Evolutionary conservation across 2,329 filamentous ascomycete genomes (phyloP).

Genomic region (Penicillium sp.): DNA sequence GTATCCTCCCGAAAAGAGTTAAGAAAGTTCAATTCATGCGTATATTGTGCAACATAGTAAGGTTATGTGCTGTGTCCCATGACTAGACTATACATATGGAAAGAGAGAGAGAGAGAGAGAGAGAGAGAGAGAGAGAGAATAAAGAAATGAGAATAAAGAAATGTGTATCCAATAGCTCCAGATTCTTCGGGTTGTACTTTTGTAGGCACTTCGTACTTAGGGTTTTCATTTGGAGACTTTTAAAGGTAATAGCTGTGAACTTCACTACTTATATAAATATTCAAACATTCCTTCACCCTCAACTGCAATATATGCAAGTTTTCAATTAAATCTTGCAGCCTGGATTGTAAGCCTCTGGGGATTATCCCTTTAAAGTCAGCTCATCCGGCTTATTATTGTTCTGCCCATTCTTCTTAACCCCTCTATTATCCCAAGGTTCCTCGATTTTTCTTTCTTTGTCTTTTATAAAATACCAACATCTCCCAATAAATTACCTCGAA

Average conservation of each 20-base stretch:
- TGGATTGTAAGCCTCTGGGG: neutral
- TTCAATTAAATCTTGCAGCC: neutral
- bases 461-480: neutral
- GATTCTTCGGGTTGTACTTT: neutral
- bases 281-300: neutral
- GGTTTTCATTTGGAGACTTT: neutral
- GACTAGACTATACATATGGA: too few species aligned
- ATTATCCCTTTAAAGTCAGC: neutral
- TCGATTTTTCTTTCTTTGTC: neutral
- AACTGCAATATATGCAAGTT: neutral
- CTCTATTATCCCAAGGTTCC: too few species aligned
- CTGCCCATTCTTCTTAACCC: neutral
- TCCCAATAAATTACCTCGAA: constrained; percentile 1
- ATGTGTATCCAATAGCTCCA: neutral
- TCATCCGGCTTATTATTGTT: neutral
- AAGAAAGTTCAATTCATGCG: neutral
- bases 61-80: neutral
- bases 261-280: neutral
- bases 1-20: neutral
- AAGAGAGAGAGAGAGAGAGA: too few species aligned
- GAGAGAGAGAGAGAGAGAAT: too few species aligned
- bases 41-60: neutral
- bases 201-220: neutral
- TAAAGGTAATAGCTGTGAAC: neutral
- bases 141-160: too few species aligned